phyloP scores from a whole-genome alignment of 2,329 filamentous ascomycete species.

The Fusarium equiseti region DNA sequence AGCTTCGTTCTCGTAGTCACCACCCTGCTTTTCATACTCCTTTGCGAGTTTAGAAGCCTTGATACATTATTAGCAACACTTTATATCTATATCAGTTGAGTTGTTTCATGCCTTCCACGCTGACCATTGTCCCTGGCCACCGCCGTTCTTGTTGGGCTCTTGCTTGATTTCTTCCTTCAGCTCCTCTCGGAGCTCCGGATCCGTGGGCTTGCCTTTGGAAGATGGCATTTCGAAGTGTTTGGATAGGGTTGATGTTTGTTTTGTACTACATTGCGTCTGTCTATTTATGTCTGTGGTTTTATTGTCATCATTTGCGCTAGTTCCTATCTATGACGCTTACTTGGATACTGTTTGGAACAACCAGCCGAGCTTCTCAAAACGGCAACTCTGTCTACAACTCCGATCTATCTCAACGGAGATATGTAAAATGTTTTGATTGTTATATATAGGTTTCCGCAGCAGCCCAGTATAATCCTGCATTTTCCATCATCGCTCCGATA shows the following conservation, averaged over 20 bases:
- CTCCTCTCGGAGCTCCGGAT: not conserved
- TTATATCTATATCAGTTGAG: accelerated
- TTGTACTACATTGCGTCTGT: accelerated
- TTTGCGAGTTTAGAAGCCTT: not conserved
- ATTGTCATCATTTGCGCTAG: accelerated
- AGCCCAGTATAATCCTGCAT: accelerated
- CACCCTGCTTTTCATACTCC: not conserved
- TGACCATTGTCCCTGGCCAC: not conserved
- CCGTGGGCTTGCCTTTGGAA: not conserved
- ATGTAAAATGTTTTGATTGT: too few species aligned
- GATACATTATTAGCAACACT: not conserved
- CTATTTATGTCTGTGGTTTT: too few species aligned
- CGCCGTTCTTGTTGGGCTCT: not conserved
- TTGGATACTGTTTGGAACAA: not conserved
- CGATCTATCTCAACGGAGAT: not conserved
- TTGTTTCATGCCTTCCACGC: not conserved
- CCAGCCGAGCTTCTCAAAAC: too few species aligned
- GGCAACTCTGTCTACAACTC: not conserved
- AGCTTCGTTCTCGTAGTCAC: not conserved
- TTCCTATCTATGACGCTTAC: not conserved
- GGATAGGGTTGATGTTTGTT: too few species aligned
- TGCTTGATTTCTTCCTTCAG: constrained; percentile 2
- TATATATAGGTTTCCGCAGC: too few species aligned
- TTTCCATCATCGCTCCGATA: accelerated
- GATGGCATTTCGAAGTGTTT: not conserved